Percentiles rank a stretch among this genome's conserved stretches.
phyloP scores from a whole-genome alignment of 768 basidiomycete genomes.

The Chlorophyllum brunneum region DNA sequence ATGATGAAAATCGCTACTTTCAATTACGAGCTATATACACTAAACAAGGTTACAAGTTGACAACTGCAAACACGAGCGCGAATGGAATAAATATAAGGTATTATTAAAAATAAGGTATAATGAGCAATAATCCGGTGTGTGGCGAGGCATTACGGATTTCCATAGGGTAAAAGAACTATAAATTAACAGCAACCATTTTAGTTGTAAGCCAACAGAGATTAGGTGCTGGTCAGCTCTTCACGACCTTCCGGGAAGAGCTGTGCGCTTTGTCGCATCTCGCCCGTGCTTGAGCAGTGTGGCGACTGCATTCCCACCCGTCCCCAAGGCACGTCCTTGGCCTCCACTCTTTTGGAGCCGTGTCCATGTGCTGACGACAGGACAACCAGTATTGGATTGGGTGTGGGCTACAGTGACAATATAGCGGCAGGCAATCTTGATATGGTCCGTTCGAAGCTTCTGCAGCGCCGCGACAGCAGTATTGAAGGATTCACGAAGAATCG shows the following conservation, averaged over 20 bases:
- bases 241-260: conserved; percentile 7
- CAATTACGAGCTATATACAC: too few relatives aligned
- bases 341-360: conserved; percentile 39
- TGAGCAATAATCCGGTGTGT: background rate
- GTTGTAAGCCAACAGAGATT: background rate
- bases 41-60: too few relatives aligned
- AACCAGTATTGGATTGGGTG: conserved; percentile 40
- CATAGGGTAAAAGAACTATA: background rate
- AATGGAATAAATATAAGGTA: background rate
- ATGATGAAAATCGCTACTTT: too few relatives aligned
- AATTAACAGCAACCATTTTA: background rate
- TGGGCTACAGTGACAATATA: conserved; percentile 87
- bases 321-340: conserved; percentile 53
- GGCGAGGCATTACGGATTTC: background rate
- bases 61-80: background rate
- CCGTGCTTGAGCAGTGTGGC: conserved; percentile 83
- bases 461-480: conserved; percentile 74
- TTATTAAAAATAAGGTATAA: background rate
- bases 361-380: conserved; percentile 56
- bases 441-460: conserved; percentile 79
- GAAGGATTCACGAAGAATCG: conserved; percentile 68
- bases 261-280: conserved; percentile 70
- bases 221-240: background rate
- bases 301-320: conserved; percentile 89
- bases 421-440: conserved; percentile 85